phyloP scores from a whole-genome alignment of 768 basidiomycete genomes.

The Suillus alpinus region DNA sequence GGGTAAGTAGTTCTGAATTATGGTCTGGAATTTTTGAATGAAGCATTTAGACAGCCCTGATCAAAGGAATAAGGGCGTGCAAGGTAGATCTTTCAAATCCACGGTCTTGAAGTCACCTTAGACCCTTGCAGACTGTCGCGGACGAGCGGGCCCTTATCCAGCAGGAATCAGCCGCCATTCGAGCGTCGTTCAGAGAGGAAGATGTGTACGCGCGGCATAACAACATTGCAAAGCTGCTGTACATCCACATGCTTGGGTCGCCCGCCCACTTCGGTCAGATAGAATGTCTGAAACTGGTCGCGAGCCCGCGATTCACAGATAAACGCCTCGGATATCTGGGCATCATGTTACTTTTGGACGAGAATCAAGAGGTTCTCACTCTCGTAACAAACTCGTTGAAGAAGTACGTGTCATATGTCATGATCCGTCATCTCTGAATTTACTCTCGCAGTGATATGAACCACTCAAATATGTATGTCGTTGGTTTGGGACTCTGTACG shows the following conservation, averaged over 20 bases:
- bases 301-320: slow-evolving; percentile 92
- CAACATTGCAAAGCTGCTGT: slow-evolving; percentile 96
- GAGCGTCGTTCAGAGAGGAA: slow-evolving; percentile 96
- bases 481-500: slow-evolving; percentile 94
- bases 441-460: slow-evolving; percentile 85
- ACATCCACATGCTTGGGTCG: slow-evolving; percentile 98
- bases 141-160: slow-evolving; percentile 97
- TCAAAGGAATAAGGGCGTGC: slow-evolving; percentile 97
- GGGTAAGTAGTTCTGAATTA: slow-evolving; percentile 41
- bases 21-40: slow-evolving; percentile 21
- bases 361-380: slow-evolving; percentile 96
- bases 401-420: slow-evolving; percentile 58
- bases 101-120: slow-evolving; percentile 18
- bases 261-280: slow-evolving; percentile 99
- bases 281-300: slow-evolving; percentile 92
- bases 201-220: slow-evolving; percentile 94
- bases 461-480: slow-evolving; percentile 98
- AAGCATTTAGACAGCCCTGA: slow-evolving; percentile 61
- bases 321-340: slow-evolving; percentile 96
- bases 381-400: slow-evolving; percentile 98
- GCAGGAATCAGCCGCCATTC: slow-evolving; percentile 95
- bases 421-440: slow-evolving; percentile 3
- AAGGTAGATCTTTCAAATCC: slow-evolving; percentile 56
- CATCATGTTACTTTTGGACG: slow-evolving; percentile 96
- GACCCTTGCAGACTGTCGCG: slow-evolving; percentile 76